Percentiles rank a stretch among this genome's conserved stretches.
phyloP scores from a whole-genome alignment of 805 yeast genomes.

The Starmerella gropengiesseri region DNA sequence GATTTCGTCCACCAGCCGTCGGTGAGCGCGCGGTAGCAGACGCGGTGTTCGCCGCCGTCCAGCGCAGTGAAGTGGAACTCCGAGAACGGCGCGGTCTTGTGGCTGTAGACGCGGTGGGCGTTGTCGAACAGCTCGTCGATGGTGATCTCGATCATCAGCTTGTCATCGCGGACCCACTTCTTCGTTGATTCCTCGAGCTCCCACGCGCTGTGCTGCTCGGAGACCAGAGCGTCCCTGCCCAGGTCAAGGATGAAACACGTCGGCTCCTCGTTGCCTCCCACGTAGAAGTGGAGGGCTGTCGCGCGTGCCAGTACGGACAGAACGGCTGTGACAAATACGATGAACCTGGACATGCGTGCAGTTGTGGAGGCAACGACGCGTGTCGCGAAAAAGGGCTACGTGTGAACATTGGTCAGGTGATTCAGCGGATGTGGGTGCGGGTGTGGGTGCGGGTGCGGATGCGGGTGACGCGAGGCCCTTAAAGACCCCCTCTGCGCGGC shows the following conservation, averaged over 20 bases:
- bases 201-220: conserved; percentile 58
- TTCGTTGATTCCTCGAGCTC: conserved; percentile 43
- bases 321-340: conserved; percentile 1
- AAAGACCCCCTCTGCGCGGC: no score
- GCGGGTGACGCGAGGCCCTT: background rate
- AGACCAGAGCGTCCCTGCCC: conserved; percentile 65
- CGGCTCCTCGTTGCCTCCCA: conserved; percentile 56
- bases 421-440: background rate
- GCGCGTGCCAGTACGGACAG: conserved; percentile 9
- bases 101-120: conserved; percentile 65
- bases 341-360: conserved; percentile 1
- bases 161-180: conserved; percentile 42
- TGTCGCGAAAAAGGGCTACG: conserved; percentile 6
- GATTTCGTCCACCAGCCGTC: conserved; percentile 53
- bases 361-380: conserved; percentile 5
- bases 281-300: conserved; percentile 62
- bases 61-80: conserved; percentile 72
- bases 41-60: conserved; percentile 74
- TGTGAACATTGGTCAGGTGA: background rate
- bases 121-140: conserved; percentile 77
- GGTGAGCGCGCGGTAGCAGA: conserved; percentile 56
- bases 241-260: conserved; percentile 80
- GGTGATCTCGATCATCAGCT: conserved; percentile 51
- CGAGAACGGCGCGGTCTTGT: conserved; percentile 48
- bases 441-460: background rate